Base-by-base conservation (phyloP, 352 stramenopile species). In the Blastocystis sp. region DNA sequence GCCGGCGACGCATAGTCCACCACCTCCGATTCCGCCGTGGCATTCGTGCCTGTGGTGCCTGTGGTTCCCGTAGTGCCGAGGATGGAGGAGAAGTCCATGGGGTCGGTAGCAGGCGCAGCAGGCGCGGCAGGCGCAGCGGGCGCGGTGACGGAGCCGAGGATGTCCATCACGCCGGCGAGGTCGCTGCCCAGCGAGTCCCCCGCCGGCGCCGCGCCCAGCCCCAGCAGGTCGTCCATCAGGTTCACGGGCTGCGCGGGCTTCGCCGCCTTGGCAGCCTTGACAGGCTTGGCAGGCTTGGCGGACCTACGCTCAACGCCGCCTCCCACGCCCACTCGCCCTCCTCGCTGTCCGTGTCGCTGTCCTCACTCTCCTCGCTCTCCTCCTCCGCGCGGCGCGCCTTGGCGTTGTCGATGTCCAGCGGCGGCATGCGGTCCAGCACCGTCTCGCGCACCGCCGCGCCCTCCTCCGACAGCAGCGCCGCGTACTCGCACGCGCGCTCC, bases 401-500 rank as follows among this genome's bases (percentile, higher is more conserved):
- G 14, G 71, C 71, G 38, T 81, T 66, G 9, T 81, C 71, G 71
- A 81, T 81, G 40, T 78, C 59, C 48, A 98, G 90, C 87, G 98
- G 95, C 34, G 98, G 92, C 74, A 98, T 82, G n/a, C 52, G 88
- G 78, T 56, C 69, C 81, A 86, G 62, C 67, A 74, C 89, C 86
- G 48, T 90, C 61, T 62, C 89, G 89, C 38, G 92, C 88, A 77
- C 34, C 21, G 14, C 62, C 28, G 77, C 62, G 41, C 45, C 69
- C 28, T 19, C 53, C 17, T 87, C 59, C 2, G 21, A 14, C 65
- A 87, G 48, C 34, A 87, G 40, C 34, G 64, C 76, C 19, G 45
- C 28, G 59, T 88, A 98, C 91, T 99, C 96, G 62, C 93, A 97
- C 14, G 95, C 93, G 45, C 96, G 93, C 65, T 98, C 93, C 91